Evolutionary conservation across 805 yeast genomes (phyloP).

Genomic region (Cyberlindnera xishuangbannaensis): DNA sequence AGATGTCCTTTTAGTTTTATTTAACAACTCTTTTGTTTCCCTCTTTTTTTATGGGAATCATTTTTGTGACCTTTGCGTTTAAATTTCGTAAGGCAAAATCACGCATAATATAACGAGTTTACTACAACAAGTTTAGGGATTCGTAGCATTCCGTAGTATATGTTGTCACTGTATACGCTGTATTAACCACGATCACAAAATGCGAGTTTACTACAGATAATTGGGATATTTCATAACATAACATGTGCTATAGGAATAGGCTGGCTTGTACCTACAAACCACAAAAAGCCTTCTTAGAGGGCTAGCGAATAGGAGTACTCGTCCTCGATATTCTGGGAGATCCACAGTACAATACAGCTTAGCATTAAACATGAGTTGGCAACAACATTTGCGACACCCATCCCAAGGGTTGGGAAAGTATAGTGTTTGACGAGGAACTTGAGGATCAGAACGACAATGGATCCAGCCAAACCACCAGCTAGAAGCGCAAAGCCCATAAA

Average conservation of each 20-base stretch:
- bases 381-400: slow-evolving; percentile 88
- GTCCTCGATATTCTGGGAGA: slow-evolving; percentile 93
- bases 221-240: not conserved
- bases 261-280: not conserved
- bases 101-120: too few species aligned
- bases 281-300: slow-evolving; percentile 31
- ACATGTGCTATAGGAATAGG: too few species aligned
- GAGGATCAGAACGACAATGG: slow-evolving; percentile 79
- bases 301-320: slow-evolving; percentile 92
- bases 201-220: too few species aligned
- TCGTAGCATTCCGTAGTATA: too few species aligned
- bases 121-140: too few species aligned
- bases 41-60: too few species aligned
- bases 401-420: slow-evolving; percentile 82
- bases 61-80: too few species aligned
- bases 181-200: too few species aligned
- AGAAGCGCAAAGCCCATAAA: slow-evolving; percentile 89
- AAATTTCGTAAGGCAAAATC: too few species aligned
- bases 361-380: slow-evolving; percentile 76
- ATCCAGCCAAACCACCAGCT: slow-evolving; percentile 93
- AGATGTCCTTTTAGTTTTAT: too few species aligned
- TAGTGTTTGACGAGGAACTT: slow-evolving; percentile 77
- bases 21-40: too few species aligned
- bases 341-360: slow-evolving; percentile 87
- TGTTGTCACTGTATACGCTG: too few species aligned